Percentiles rank a stretch among this genome's conserved stretches.
These are phyloP conservation scores for Cudoniella acicularis DNA, from an alignment of 495 filamentous ascomycete species.

Conservation along the genomic window DNA sequence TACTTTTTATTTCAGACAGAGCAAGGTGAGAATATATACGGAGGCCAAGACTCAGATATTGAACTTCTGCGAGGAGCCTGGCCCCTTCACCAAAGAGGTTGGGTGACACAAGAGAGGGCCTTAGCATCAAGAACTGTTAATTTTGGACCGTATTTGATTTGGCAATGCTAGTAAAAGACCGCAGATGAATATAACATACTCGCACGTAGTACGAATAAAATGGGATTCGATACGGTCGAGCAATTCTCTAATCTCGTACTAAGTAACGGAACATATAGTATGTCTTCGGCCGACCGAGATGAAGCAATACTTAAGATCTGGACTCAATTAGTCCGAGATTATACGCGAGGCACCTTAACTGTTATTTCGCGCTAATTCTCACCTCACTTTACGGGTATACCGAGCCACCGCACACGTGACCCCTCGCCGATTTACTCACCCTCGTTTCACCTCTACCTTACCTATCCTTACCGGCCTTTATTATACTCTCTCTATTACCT, in stretches of 20 bases:
- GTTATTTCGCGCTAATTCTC: too few relatives aligned
- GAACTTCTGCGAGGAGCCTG: not conserved
- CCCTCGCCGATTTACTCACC: too few relatives aligned
- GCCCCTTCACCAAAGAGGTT: slow-evolving; percentile 8
- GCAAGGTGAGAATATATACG: not conserved
- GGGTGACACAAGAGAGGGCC: slow-evolving; percentile 16
- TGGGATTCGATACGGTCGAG: not conserved
- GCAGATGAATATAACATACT: not conserved
- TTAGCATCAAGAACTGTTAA: slow-evolving; percentile 16
- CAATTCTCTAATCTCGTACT: not conserved
- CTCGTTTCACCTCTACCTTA: too few relatives aligned
- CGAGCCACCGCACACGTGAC: too few relatives aligned
- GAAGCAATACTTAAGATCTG: not conserved
- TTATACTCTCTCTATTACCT: slow-evolving; percentile 12
- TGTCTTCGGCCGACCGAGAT: not conserved
- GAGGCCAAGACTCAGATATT: not conserved
- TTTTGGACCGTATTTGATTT: slow-evolving; percentile 3
- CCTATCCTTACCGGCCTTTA: slow-evolving; percentile 1
- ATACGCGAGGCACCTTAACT: not conserved
- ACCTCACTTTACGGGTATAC: too few relatives aligned
- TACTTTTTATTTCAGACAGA: not conserved
- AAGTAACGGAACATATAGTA: not conserved
- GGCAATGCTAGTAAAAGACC: not conserved
- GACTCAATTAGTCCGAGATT: not conserved
- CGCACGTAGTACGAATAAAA: not conserved